These are phyloP conservation scores for Trichoderma endophyticum DNA, from an alignment of 2,329 filamentous ascomycete genomes.

Conservation along the genomic window DNA sequence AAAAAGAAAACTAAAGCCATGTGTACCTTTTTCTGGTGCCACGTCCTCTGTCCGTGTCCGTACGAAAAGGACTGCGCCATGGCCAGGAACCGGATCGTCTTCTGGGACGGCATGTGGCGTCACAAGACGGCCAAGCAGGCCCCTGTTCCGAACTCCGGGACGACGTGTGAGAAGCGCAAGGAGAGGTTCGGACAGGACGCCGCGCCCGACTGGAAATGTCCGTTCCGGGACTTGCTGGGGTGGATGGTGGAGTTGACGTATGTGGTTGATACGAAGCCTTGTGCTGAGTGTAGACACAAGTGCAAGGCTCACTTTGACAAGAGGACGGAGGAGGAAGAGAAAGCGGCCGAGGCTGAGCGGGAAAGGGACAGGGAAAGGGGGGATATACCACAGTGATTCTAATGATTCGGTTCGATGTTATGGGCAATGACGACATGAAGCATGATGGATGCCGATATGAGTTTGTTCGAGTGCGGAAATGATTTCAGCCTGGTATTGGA, in stretches of 20 bases:
- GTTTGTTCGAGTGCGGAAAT: background rate
- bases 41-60: constrained; percentile 11
- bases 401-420: background rate
- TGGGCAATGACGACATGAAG: background rate
- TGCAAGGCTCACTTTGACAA: constrained; percentile 2
- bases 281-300: constrained; percentile 5
- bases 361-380: background rate
- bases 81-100: constrained; percentile 8
- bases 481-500: background rate
- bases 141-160: constrained; percentile 6
- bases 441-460: background rate
- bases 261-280: constrained; percentile 2
- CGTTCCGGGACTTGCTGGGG: background rate
- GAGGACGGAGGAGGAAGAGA: constrained; percentile 13
- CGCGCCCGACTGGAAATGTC: constrained; percentile 3
- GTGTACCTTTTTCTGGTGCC: constrained; percentile 17
- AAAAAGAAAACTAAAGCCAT: background rate
- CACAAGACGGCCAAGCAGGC: constrained; percentile 11
- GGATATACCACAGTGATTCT: background rate
- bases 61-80: constrained; percentile 14
- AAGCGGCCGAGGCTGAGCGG: background rate
- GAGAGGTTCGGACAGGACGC: background rate
- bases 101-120: constrained; percentile 8
- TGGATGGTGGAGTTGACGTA: constrained; percentile 12
- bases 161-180: constrained; percentile 6